A percentile compares a stretch with the other conserved stretches of the same genome.
phyloP scores from a whole-genome alignment of 495 filamentous ascomycete genomes.

The Articulospora tetracladia region DNA sequence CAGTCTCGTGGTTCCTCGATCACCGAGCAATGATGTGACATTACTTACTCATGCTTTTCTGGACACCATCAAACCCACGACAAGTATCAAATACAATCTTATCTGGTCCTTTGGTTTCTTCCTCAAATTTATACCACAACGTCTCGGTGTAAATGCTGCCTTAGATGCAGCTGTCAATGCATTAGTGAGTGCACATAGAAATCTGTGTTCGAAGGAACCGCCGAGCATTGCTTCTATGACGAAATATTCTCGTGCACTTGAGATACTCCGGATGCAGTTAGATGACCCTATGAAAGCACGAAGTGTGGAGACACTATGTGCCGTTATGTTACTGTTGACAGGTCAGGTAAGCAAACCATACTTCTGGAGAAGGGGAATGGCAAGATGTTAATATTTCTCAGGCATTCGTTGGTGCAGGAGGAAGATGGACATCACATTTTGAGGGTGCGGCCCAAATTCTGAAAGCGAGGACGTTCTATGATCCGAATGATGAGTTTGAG shows the following conservation, averaged over 20 bases:
- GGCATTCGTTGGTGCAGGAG: too few relatives aligned
- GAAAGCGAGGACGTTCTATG: too few relatives aligned
- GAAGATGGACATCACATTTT: too few relatives aligned
- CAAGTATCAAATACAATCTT: background rate
- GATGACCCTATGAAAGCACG: background rate
- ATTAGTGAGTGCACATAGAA: background rate
- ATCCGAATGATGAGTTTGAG: too few relatives aligned
- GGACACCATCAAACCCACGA: too few relatives aligned
- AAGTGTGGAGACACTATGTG: background rate
- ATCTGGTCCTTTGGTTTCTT: background rate
- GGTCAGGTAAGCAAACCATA: too few relatives aligned
- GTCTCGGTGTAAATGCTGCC: background rate
- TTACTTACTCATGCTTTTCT: background rate
- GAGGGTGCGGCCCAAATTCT: too few relatives aligned
- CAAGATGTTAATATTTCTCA: too few relatives aligned
- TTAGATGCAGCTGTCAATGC: background rate
- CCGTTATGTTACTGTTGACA: background rate
- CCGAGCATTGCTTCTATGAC: background rate
- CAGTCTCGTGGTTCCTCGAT: too few relatives aligned
- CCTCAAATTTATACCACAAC: background rate
- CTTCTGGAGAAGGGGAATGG: too few relatives aligned
- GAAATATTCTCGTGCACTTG: background rate
- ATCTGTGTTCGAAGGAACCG: too few relatives aligned
- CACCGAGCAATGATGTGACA: too few relatives aligned
- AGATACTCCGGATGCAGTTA: background rate